These are phyloP conservation scores for Echeveria elegans DNA, from an alignment of 164 flowering plant genomes.

Conservation along the genomic window DNA sequence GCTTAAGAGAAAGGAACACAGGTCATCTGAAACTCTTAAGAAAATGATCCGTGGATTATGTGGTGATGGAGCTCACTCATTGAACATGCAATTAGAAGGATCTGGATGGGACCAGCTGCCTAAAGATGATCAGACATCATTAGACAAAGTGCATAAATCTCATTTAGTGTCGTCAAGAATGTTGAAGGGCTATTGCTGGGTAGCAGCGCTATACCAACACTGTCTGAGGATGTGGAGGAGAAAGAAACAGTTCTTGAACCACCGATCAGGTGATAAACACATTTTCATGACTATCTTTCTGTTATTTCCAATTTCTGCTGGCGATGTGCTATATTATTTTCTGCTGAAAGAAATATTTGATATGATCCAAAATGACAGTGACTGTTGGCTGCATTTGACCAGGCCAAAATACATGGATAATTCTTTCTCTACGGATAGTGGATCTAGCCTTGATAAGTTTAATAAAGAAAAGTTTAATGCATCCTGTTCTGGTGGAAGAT, in stretches of 20 bases:
- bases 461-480: conserved; percentile 16
- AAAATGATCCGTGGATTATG: conserved; percentile 7
- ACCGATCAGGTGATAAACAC: conserved; percentile 17
- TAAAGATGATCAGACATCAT: conserved; percentile 12
- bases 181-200: conserved; percentile 19
- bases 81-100: conserved; percentile 5
- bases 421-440: conserved; percentile 15
- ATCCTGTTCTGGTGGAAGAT: conserved; percentile 9
- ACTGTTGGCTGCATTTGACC: conserved; percentile 9
- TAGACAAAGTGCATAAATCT: conserved; percentile 11
- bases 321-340: too few species aligned
- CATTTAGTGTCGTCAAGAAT: conserved; percentile 13
- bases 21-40: conserved; percentile 8
- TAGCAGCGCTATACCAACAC: conserved; percentile 12
- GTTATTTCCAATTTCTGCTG: neutral
- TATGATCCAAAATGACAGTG: neutral
- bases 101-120: conserved; percentile 26
- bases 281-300: neutral
- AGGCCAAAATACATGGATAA: conserved; percentile 17
- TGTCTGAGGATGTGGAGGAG: conserved; percentile 6
- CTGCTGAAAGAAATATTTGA: neutral
- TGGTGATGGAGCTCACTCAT: conserved; percentile 1
- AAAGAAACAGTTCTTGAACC: conserved; percentile 10
- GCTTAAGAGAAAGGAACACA: conserved; percentile 19
- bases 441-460: conserved; percentile 18